phyloP scores from a whole-genome alignment of 768 basidiomycete genomes.

The Rhizopogon vinicolor region DNA sequence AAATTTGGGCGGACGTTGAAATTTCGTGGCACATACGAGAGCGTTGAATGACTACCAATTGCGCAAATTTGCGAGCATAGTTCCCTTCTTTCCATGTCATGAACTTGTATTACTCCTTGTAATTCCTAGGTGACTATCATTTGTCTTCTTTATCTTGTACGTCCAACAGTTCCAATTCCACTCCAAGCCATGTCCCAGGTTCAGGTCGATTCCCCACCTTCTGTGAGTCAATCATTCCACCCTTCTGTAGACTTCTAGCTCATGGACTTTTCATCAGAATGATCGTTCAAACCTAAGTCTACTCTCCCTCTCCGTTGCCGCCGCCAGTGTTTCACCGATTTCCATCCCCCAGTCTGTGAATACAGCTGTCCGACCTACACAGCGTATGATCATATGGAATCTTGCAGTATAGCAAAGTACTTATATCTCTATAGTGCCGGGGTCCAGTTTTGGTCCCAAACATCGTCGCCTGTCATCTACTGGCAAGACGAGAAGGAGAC shows the following conservation, averaged over 20 bases:
- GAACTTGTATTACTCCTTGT: constrained; percentile 9
- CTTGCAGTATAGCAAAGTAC: constrained; percentile 16
- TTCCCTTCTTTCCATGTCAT: constrained; percentile 8
- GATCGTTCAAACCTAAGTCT: constrained; percentile 36
- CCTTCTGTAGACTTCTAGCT: neutral
- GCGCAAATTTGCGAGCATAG: neutral
- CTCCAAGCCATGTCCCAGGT: constrained; percentile 6
- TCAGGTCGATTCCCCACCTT: constrained; percentile 4
- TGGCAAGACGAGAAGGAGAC: constrained; percentile 62
- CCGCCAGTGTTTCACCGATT: constrained; percentile 46
- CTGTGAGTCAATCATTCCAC: constrained; percentile 3
- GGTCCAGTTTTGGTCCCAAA: constrained; percentile 35
- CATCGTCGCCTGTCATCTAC: constrained; percentile 71
- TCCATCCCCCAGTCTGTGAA: constrained; percentile 21
- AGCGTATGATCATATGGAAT: constrained; percentile 11
- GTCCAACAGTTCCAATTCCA: neutral
- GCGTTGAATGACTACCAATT: neutral
- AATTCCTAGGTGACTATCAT: neutral
- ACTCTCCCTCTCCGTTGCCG: constrained; percentile 65
- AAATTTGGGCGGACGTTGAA: constrained; percentile 26
- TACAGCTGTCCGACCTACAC: constrained; percentile 2
- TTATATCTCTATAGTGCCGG: constrained; percentile 10
- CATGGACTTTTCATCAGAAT: constrained; percentile 1
- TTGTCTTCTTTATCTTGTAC: neutral
- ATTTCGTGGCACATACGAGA: constrained; percentile 8